These are phyloP conservation scores for Arthromyces matolae DNA, from an alignment of 768 basidiomycete genomes.

Conservation along the genomic window DNA sequence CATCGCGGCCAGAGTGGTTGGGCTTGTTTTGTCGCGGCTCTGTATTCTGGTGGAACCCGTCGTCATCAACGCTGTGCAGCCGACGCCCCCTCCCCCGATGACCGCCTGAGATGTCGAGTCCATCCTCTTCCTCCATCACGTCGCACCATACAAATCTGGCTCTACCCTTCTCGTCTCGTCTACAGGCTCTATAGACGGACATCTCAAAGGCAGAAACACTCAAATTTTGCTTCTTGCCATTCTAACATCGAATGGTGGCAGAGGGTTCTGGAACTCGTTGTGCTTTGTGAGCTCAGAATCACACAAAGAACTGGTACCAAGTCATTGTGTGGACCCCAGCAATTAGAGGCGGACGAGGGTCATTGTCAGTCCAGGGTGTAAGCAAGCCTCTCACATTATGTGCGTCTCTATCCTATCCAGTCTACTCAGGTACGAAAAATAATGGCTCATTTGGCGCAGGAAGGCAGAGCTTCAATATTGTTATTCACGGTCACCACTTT, in stretches of 20 bases:
- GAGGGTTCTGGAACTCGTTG: constrained; percentile 54
- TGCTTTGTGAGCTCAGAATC: constrained; percentile 58
- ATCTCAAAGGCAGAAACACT: constrained; percentile 77
- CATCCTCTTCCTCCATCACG: constrained; percentile 4
- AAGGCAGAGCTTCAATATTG: constrained; percentile 61
- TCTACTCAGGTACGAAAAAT: constrained; percentile 3
- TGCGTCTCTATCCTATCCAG: constrained; percentile 37
- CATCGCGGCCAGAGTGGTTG: constrained; percentile 64
- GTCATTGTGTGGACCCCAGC: constrained; percentile 48
- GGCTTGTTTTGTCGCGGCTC: constrained; percentile 41
- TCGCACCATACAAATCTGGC: constrained; percentile 40
- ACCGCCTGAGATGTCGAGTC: constrained; percentile 14
- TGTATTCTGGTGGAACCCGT: constrained; percentile 27
- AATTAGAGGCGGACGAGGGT: constrained; percentile 61
- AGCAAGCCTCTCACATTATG: constrained; percentile 75
- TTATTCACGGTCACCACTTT: constrained; percentile 55
- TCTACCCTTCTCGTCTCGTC: constrained; percentile 52
- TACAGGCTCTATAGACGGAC: constrained; percentile 85
- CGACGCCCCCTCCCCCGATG: constrained; percentile 11
- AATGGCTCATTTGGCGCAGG: constrained; percentile 40
- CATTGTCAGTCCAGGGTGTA: constrained; percentile 60
- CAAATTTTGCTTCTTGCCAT: constrained; percentile 79
- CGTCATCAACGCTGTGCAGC: constrained; percentile 17
- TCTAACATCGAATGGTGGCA: constrained; percentile 91
- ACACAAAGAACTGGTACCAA: constrained; percentile 38